Conservation (phyloP, 1,284 basidiomycete genomes). For the Ceratobasidium sp. region DNA sequence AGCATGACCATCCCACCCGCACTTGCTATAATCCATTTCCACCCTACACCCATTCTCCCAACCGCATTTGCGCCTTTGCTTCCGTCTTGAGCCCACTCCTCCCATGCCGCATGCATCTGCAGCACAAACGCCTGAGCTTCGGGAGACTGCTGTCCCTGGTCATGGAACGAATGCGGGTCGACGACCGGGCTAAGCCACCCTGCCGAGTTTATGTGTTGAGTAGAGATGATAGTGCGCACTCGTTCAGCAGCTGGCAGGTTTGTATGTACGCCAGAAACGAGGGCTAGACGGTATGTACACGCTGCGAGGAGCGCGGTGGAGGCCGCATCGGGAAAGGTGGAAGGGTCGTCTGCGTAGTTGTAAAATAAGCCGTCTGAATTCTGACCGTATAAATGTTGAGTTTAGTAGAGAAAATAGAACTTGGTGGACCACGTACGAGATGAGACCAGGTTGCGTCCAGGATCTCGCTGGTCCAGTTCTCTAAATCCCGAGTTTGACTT, state of each 20-base stretch:
- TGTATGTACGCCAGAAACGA: constrained; percentile 37
- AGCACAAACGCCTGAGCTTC: constrained; percentile 51
- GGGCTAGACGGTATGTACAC: constrained; percentile 48
- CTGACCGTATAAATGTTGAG: not conserved
- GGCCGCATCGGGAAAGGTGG: constrained; percentile 48
- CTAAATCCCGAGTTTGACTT: constrained; percentile 57
- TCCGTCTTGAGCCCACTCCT: constrained; percentile 46
- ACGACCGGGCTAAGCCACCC: constrained; percentile 51
- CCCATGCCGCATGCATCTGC: constrained; percentile 50
- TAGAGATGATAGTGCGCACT: constrained; percentile 27
- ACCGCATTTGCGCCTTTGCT: constrained; percentile 39
- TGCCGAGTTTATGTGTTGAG: not conserved
- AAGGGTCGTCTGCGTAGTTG: constrained; percentile 34
- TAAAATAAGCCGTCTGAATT: constrained; percentile 35
- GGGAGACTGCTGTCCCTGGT: constrained; percentile 48
- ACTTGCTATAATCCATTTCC: not conserved
- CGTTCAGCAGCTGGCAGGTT: constrained; percentile 34
- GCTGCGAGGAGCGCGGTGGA: constrained; percentile 48
- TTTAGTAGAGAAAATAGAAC: not conserved
- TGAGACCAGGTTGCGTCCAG: constrained; percentile 54
- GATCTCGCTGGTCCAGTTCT: constrained; percentile 64
- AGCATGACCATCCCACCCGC: not conserved
- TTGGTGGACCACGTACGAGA: constrained; percentile 12
- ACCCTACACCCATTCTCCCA: not conserved
- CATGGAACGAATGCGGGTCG: constrained; percentile 47